phyloP scores from a whole-genome alignment of 805 yeast genomes.

The Saccharomycopsis sp. region DNA sequence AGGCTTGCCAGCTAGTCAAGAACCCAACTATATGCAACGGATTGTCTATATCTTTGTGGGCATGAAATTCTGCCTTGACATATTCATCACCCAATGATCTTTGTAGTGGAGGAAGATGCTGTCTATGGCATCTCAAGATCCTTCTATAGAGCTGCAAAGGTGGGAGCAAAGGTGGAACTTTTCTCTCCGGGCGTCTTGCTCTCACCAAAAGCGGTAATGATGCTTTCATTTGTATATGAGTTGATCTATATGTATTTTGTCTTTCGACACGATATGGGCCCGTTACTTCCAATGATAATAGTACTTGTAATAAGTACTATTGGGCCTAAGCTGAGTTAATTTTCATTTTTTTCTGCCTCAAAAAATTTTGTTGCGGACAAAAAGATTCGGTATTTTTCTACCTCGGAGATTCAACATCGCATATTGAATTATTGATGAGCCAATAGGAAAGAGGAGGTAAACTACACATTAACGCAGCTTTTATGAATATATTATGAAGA shows the following conservation, averaged over 20 bases:
- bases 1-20: conserved; percentile 90
- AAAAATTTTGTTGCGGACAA: background rate
- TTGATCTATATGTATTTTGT: no score
- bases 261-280: no score
- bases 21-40: conserved; percentile 94
- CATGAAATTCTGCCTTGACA: conserved; percentile 82
- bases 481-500: no score
- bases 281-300: no score
- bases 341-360: background rate
- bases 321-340: no score
- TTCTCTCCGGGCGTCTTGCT: conserved; percentile 21
- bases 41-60: conserved; percentile 75
- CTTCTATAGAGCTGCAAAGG: conserved; percentile 75
- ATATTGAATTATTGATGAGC: no score
- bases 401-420: background rate
- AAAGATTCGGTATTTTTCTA: background rate
- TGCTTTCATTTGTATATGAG: conserved; percentile 1
- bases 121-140: conserved; percentile 76
- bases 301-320: no score
- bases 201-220: conserved; percentile 11
- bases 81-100: conserved; percentile 83
- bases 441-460: no score
- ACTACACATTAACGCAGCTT: no score
- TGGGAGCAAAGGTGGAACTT: conserved; percentile 56
- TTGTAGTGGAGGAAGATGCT: conserved; percentile 54